Percentiles rank a stretch among this genome's conserved stretches.
These are phyloP conservation scores for Rhododendron simsii DNA, from an alignment of 148 eudicot species.

Conservation along the genomic window DNA sequence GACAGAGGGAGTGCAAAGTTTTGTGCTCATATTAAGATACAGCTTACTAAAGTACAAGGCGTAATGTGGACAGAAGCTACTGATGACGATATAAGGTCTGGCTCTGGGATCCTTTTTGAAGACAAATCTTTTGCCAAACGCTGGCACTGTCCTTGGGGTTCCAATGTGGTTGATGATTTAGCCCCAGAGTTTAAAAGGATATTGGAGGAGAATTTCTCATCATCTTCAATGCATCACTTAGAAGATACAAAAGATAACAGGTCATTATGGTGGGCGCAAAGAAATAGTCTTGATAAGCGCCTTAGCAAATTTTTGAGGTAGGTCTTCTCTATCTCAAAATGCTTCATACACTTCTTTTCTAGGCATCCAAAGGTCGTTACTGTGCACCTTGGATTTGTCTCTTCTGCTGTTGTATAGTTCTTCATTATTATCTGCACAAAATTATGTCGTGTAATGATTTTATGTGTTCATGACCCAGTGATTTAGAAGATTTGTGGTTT, in stretches of 20 bases:
- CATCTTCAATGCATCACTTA: constrained; percentile 44
- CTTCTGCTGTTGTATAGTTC: not conserved
- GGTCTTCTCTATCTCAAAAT: constrained; percentile 14
- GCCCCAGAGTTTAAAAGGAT: constrained; percentile 67
- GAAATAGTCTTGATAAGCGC: constrained; percentile 59
- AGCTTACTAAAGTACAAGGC: not conserved
- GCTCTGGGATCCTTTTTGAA: constrained; percentile 26
- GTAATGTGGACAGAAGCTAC: constrained; percentile 14
- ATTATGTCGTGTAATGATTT: not conserved
- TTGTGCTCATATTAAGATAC: not conserved
- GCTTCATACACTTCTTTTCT: constrained; percentile 8
- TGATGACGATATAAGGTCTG: constrained; percentile 32
- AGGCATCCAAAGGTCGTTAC: constrained; percentile 24
- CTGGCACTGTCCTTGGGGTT: constrained; percentile 80
- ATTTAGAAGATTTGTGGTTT: constrained; percentile 79
- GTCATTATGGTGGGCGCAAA: constrained; percentile 68
- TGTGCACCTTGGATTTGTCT: not conserved
- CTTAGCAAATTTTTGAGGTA: constrained; percentile 66
- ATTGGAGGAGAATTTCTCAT: constrained; percentile 57
- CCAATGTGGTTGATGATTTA: constrained; percentile 59
- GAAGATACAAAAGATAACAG: constrained; percentile 58
- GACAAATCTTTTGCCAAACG: constrained; percentile 27
- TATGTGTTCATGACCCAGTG: constrained; percentile 30
- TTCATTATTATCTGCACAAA: not conserved
- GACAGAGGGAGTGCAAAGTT: not conserved